These are phyloP conservation scores for Carnegiea gigantea DNA, from an alignment of 179 eudicot species.

Conservation along the genomic window DNA sequence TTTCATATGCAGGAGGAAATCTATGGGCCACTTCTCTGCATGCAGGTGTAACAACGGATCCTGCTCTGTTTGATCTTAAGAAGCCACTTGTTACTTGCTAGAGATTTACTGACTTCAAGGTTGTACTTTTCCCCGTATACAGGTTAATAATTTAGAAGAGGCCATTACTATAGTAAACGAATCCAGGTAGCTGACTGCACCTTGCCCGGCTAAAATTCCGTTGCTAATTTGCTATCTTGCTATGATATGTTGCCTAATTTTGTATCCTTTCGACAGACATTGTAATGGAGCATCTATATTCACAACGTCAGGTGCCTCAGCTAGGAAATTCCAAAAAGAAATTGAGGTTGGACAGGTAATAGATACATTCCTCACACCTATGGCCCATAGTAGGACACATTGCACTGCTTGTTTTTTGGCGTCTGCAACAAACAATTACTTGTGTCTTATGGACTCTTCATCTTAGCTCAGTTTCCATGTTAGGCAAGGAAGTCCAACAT, in stretches of 20 bases:
- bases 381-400: background rate
- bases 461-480: background rate
- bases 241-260: conserved; percentile 3
- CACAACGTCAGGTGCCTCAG: conserved; percentile 75
- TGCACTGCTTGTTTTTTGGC: too few species aligned
- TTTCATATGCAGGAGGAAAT: conserved; percentile 65
- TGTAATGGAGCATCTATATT: conserved; percentile 85
- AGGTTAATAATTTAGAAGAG: conserved; percentile 87
- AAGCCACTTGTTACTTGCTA: background rate
- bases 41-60: conserved; percentile 48
- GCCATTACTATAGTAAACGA: conserved; percentile 70
- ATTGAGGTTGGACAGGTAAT: conserved; percentile 88
- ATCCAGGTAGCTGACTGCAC: conserved; percentile 48
- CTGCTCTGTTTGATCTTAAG: background rate
- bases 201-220: background rate
- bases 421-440: background rate
- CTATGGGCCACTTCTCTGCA: conserved; percentile 87
- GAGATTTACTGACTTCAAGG: background rate
- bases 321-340: conserved; percentile 74
- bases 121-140: conserved; percentile 3
- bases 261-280: conserved; percentile 42
- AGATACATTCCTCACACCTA: background rate
- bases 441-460: background rate
- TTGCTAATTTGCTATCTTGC: background rate
- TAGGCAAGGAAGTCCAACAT: background rate